Conservation (phyloP, 2,329 filamentous ascomycete species). For the Calonectria montana region DNA sequence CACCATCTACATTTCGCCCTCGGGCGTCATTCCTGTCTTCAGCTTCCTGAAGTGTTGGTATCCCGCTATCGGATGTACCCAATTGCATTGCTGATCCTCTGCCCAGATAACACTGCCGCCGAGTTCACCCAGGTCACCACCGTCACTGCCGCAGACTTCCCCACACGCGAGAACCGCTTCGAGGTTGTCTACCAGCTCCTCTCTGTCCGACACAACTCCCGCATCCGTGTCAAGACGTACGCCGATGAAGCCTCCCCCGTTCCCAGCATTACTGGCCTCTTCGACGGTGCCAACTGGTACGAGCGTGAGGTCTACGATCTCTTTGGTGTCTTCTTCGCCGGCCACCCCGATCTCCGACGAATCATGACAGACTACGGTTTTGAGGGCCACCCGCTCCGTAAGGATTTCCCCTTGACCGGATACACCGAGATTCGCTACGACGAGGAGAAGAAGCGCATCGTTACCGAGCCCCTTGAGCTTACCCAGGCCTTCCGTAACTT, state of each 20-base stretch:
- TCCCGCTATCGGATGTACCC: conserved; percentile 1
- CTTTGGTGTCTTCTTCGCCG: conserved; percentile 96
- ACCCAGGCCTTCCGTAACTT: conserved; percentile 99
- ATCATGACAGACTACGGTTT: conserved; percentile 99
- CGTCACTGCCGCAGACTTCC: conserved; percentile 95
- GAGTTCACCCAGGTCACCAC: conserved; percentile 95
- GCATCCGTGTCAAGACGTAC: conserved; percentile 98
- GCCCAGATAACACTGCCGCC: conserved; percentile 88
- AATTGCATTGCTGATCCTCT: conserved; percentile 16
- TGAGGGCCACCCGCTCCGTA: conserved; percentile 95
- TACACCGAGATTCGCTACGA: conserved; percentile 99
- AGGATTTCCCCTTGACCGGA: conserved; percentile 97
- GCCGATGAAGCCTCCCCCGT: conserved; percentile 96
- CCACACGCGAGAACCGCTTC: conserved; percentile 94
- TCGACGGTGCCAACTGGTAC: conserved; percentile 98
- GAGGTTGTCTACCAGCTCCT: conserved; percentile 98
- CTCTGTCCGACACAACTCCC: conserved; percentile 94
- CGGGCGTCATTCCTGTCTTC: conserved; percentile 91
- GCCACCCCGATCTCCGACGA: conserved; percentile 92
- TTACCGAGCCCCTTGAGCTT: conserved; percentile 96
- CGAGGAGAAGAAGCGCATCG: conserved; percentile 99
- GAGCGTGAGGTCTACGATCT: conserved; percentile 98
- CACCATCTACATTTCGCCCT: conserved; percentile 89
- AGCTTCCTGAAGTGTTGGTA: conserved; percentile 84
- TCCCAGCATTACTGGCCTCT: conserved; percentile 86